These are phyloP conservation scores for Macrophomina phaseolina DNA, from an alignment of 2,329 filamentous ascomycete species.

Conservation along the genomic window DNA sequence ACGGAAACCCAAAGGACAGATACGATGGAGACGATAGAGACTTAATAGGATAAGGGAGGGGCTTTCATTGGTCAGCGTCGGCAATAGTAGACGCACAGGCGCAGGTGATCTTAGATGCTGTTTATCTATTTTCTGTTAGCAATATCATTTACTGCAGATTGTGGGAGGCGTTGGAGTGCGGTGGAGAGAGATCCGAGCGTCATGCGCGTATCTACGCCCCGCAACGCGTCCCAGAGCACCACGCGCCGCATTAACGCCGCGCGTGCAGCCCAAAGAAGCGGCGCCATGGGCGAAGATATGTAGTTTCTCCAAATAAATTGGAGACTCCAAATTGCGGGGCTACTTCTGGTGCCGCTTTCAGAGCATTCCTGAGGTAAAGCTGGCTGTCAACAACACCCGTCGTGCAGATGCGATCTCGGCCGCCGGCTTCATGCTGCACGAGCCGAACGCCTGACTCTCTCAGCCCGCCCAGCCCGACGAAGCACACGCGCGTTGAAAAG, in stretches of 20 bases:
- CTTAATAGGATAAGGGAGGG: not conserved
- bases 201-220: slow-evolving; percentile 11
- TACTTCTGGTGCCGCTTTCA: not conserved
- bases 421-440: not conserved
- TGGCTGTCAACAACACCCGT: slow-evolving; percentile 16
- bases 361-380: slow-evolving; percentile 1
- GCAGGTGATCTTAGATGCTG: not conserved
- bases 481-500: slow-evolving; percentile 6
- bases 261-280: not conserved
- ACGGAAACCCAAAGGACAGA: not conserved
- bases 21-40: not conserved
- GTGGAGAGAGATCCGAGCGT: not conserved
- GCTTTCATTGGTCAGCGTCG: not conserved
- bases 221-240: slow-evolving; percentile 6
- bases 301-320: not conserved
- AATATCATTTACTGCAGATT: not conserved
- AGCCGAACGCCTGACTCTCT: slow-evolving; percentile 9
- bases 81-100: not conserved
- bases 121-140: slow-evolving; percentile 15
- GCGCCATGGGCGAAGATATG: not conserved
- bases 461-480: slow-evolving; percentile 1
- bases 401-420: slow-evolving; percentile 13
- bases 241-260: not conserved
- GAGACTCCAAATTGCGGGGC: slow-evolving; percentile 5
- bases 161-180: not conserved